phyloP scores from a whole-genome alignment of 2,329 filamentous ascomycete species.

The Anthostomella pinea region DNA sequence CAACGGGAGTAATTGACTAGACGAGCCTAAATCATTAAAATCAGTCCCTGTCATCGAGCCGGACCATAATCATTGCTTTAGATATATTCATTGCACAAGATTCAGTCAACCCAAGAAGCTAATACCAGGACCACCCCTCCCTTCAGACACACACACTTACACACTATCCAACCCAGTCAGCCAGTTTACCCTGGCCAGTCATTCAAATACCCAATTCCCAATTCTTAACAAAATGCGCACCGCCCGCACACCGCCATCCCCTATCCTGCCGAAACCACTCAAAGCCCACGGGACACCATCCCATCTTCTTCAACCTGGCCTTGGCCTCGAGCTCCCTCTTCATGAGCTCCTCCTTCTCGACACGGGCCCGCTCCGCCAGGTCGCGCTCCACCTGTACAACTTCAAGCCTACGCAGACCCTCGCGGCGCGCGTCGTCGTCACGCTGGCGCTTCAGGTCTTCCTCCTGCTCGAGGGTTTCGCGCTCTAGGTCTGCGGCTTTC shows the following conservation, averaged over 20 bases:
- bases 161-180: no score
- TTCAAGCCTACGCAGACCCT: constrained; percentile 16
- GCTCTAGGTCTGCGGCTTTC: constrained; percentile 15
- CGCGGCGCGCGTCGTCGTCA: constrained; percentile 29
- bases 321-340: constrained; percentile 40
- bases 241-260: constrained; percentile 22
- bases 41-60: no score
- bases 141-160: no score
- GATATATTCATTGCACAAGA: no score
- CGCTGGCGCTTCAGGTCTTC: constrained; percentile 36
- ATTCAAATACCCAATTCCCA: constrained; percentile 7
- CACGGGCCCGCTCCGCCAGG: constrained; percentile 9
- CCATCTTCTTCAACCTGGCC: constrained; percentile 49
- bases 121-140: no score
- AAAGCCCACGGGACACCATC: constrained; percentile 55
- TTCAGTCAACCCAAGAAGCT: no score
- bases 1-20: no score
- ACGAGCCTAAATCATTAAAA: no score
- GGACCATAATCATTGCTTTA: no score
- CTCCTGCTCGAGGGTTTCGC: constrained; percentile 20
- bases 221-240: constrained; percentile 20
- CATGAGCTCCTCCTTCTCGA: constrained; percentile 36
- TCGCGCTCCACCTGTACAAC: constrained; percentile 6
- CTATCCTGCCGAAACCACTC: constrained; percentile 20
- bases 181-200: neutral